phyloP scores from a whole-genome alignment of 2,329 filamentous ascomycete genomes.

The Acrocalymma vagum region DNA sequence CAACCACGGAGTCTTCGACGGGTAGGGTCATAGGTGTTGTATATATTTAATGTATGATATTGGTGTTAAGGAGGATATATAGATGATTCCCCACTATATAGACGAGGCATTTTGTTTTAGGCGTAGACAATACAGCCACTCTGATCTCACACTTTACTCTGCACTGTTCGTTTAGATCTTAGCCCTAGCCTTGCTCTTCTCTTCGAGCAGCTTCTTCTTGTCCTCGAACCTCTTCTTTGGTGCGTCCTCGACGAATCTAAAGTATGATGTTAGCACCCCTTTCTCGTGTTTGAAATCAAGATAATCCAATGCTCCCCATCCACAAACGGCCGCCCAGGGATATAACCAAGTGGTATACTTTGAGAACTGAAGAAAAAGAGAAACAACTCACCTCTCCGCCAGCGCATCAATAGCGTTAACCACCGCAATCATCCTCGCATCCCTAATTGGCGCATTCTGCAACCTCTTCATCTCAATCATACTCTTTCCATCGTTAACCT shows the following conservation, averaged over 20 bases:
- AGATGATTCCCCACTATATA: background rate
- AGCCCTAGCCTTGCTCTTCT: conserved; percentile 40
- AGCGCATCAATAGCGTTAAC: conserved; percentile 58
- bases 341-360: no score
- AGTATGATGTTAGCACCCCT: no score
- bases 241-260: conserved; percentile 59
- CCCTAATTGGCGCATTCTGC: conserved; percentile 56
- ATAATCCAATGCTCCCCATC: no score
- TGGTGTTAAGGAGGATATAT: background rate
- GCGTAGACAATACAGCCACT: no score
- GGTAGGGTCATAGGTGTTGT: conserved; percentile 54
- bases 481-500: conserved; percentile 59
- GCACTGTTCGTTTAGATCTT: conserved; percentile 32
- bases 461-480: conserved; percentile 63
- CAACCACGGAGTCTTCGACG: conserved; percentile 88
- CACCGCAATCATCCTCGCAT: conserved; percentile 56
- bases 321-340: no score
- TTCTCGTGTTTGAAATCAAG: no score
- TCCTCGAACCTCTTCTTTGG: conserved; percentile 54
- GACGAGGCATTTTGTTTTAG: no score
- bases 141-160: no score
- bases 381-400: conserved; percentile 56
- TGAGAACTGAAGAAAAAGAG: no score
- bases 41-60: background rate
- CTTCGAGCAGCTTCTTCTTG: conserved; percentile 48